Base-by-base conservation (phyloP, 257 asterid species). In the Cinchona pubescens region DNA sequence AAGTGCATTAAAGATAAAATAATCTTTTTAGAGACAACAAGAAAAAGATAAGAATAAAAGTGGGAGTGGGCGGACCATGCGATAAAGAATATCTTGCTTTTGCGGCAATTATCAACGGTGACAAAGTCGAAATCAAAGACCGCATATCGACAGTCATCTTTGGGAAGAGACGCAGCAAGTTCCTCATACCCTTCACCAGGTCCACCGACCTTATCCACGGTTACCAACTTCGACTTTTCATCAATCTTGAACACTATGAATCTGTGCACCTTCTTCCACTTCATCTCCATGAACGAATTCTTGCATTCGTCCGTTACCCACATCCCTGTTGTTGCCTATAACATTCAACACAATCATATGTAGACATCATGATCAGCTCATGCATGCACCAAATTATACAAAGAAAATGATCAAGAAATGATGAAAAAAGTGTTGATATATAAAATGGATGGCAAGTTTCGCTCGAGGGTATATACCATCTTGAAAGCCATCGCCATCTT, bases 31-130 rank as follows among this genome's bases (percentile, higher is more conserved):
- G n/a, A n/a, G n/a, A n/a, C n/a, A 1, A 3, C 2, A 21, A 23
- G 32, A n/a, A n/a, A 56, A 56, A n/a, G 62, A 30, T 2, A 23
- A 55, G 60, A 55, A 55, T n/a, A 23, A 5, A 23, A 8, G 3
- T 7, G 35, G 11, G 38, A 16, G 11, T 14, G 29, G 29, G 76
- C 75, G 62, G 56, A 92, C 98, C 98, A 92, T 76, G 98, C 97
- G 77, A 93, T 93, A 87, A 93, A 93, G 90, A 93, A 89, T 86
- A 93, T 91, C 94, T 91, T 93, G 96, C 97, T 93, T 75, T 87
- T 93, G 42, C 88, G 90, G 84, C 98, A 93, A 48, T 93, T 93
- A 43, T 93, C 98, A 29, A 88, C 90, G 29, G 97, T 89, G 78
- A 93, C 97, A 30, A 91, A 93, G 73, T 93, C 98, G 67, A 93